Conservation (phyloP, 495 filamentous ascomycete genomes). For the Penicillium paradoxum region DNA sequence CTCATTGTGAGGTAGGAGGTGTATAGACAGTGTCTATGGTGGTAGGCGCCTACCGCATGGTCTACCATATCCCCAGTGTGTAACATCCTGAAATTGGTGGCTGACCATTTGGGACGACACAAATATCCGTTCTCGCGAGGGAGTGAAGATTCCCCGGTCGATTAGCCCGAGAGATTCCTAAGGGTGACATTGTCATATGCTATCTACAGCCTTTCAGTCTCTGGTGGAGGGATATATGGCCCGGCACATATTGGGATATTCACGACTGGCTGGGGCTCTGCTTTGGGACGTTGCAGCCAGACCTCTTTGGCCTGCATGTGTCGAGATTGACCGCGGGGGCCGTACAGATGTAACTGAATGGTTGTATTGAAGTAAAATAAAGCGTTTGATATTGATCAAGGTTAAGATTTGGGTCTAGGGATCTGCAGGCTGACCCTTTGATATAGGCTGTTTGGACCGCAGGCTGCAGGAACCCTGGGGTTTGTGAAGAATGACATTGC, state of each 20-base stretch:
- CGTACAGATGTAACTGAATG: not conserved
- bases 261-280: not conserved
- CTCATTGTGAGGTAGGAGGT: not conserved
- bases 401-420: not conserved
- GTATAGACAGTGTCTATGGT: not conserved
- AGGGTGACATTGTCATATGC: constrained; percentile 17
- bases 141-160: not conserved
- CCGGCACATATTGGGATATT: not conserved
- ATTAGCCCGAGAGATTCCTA: not conserved
- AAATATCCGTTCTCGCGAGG: not conserved
- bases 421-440: not conserved
- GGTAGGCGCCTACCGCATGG: not conserved
- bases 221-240: not conserved
- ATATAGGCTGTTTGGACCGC: not conserved
- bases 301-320: not conserved
- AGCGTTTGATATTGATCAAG: not conserved
- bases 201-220: not conserved
- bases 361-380: not conserved
- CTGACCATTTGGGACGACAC: not conserved
- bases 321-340: not conserved
- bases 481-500: not conserved
- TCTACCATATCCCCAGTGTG: not conserved
- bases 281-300: not conserved
- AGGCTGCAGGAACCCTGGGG: constrained; percentile 19
- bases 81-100: constrained; percentile 1